Conservation (phyloP, 1,284 basidiomycete species). For the Vanrija pseudolonga region DNA sequence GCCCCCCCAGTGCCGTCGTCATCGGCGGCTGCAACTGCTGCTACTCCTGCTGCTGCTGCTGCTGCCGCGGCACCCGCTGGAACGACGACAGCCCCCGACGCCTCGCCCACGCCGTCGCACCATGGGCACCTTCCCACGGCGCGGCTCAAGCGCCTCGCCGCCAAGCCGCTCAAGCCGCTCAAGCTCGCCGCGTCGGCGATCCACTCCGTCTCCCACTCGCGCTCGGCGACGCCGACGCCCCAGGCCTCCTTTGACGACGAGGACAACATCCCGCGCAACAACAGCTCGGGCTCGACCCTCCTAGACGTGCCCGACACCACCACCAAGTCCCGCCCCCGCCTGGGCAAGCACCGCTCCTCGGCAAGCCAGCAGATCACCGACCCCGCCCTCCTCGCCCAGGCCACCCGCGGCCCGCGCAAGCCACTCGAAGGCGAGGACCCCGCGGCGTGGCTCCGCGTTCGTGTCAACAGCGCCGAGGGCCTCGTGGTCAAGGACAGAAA, state of each 20-base stretch:
- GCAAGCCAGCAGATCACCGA: constrained; percentile 9
- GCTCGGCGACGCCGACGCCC: neutral
- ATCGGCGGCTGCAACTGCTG: too few relatives aligned
- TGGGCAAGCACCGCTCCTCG: neutral
- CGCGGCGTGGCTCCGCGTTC: constrained; percentile 45
- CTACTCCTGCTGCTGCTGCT: too few relatives aligned
- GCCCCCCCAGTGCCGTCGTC: too few relatives aligned
- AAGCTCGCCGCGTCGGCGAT: constrained; percentile 43
- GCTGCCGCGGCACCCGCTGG: too few relatives aligned
- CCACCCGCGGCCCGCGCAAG: constrained; percentile 38
- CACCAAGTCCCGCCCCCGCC: neutral
- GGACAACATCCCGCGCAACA: neutral
- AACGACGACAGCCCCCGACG: too few relatives aligned
- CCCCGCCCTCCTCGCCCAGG: constrained; percentile 33
- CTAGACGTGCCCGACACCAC: neutral
- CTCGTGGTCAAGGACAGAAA: constrained; percentile 54
- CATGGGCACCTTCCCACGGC: neutral
- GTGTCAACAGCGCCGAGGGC: constrained; percentile 49
- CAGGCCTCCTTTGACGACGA: neutral
- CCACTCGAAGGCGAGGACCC: constrained; percentile 47
- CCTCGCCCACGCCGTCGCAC: neutral
- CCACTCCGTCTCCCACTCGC: constrained; percentile 5
- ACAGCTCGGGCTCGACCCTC: neutral
- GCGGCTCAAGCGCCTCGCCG: constrained; percentile 28
- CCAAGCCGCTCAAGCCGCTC: constrained; percentile 44